Evolutionary conservation across 306 rosid species (phyloP).

Genomic region (Medicago truncatula): MtrunA17r5.0-ANR NC_053042.1:15788001-15788500

Average conservation of each 20-base stretch:
- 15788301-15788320: constrained; percentile 36
- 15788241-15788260: not conserved
- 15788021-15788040: not conserved
- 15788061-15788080: constrained; percentile 42
- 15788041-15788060: constrained; percentile 22
- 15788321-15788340: constrained; percentile 39
- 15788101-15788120: constrained; percentile 85
- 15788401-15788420: constrained; percentile 50
- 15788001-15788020: constrained; percentile 3
- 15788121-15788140: constrained; percentile 76
- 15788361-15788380: constrained; percentile 43
- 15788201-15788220: constrained; percentile 61
- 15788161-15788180: constrained; percentile 49
- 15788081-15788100: constrained; percentile 72
- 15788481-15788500: constrained; percentile 34
- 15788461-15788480: constrained; percentile 37
- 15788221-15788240: constrained; percentile 47
- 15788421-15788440: constrained; percentile 51
- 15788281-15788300: constrained; percentile 32
- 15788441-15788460: constrained; percentile 49
- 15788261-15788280: constrained; percentile 14
- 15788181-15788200: constrained; percentile 59
- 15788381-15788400: constrained; percentile 57
- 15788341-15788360: constrained; percentile 47
- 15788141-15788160: constrained; percentile 60